Base-by-base conservation (phyloP, 2,329 filamentous ascomycete species). In the Apiospora arundinis region DNA sequence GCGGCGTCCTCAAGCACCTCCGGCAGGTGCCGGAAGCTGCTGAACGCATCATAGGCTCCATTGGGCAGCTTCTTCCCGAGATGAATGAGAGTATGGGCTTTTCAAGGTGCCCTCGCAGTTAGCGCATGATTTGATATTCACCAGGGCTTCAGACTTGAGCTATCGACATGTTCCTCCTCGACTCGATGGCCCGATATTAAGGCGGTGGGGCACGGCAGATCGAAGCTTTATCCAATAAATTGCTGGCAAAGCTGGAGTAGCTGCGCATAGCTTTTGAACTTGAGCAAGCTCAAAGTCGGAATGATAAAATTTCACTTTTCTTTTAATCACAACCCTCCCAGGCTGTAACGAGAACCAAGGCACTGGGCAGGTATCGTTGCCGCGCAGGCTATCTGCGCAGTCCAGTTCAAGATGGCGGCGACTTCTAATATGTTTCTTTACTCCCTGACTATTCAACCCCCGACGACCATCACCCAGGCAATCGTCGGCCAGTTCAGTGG, bases 371-470 rank as follows among this genome's bases (percentile, higher is more conserved):
- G 25, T 28, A 28, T 70, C 76, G 73, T 69, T 73, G 79, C 77
- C 75, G 78, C 78, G 79, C 79, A 79, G 77, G 77, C 74, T 77
- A 75, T 75, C 77, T 79, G 78, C 78, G 77, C 76, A 77, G 56
- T 63, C 71, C 42, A 69, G 73, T 70, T 66, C 56, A 88, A 80
- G 81, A 98, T 98, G 96, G 95, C 96, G 86, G 97, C 95, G 81
- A 98, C 95, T 73, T 98, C 95, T 76, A 95, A 95, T 82, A 97
- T 98, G 94, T 98, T 98, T 83, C 92, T 99, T 85, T 99, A 99
- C 86, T 96, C 94, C 79, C 88, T 99, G 85, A 98, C 96, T 77
- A 92, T 99, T 79, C 95, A 98, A 84, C 92, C 94, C 77, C 94
- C 96, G 45, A 95, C 95, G 76, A 93, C 94, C 72, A 91, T 97